Evolutionary conservation across 495 filamentous ascomycete species (phyloP).

Genomic region (Neurospora sp.): DNA sequence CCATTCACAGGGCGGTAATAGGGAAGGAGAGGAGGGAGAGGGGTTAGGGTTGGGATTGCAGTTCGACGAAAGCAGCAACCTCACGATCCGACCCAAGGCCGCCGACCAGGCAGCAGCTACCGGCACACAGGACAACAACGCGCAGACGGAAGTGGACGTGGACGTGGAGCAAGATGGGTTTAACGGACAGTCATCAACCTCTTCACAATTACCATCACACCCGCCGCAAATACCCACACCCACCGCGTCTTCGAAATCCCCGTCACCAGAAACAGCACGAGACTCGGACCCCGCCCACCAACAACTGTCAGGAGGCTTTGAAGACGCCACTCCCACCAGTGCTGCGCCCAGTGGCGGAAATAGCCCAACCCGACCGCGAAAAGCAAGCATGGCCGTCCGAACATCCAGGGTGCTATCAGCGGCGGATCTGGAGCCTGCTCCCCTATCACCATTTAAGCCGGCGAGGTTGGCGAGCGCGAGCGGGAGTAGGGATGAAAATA

Average conservation of each 20-base stretch:
- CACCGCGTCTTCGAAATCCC: neutral
- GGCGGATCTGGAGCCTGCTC: conserved; percentile 13
- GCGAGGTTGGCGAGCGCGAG: conserved; percentile 1
- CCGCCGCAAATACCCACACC: neutral
- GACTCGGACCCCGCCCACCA: neutral
- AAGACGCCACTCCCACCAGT: neutral
- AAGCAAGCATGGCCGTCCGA: neutral
- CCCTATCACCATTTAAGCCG: conserved; percentile 21
- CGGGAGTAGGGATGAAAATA: conserved; percentile 1
- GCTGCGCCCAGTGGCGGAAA: conserved; percentile 12
- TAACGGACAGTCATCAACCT: neutral
- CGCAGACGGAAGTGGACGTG: neutral
- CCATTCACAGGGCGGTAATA: conserved; percentile 7
- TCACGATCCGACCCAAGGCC: neutral
- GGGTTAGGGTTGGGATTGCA: conserved; percentile 24
- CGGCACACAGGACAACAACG: neutral
- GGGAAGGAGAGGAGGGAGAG: conserved; percentile 25
- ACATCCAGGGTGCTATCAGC: neutral
- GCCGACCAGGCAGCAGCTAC: neutral
- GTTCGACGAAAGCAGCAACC: conserved; percentile 55
- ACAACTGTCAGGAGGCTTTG: too few species aligned
- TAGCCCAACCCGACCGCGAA: neutral
- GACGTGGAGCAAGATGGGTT: neutral
- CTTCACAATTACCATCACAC: neutral
- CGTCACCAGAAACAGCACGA: neutral